Evolutionary conservation across 352 stramenopile genomes (phyloP), one percentile per base, ranked within the genome.

Genomic region (Pythium biforme): DNA sequence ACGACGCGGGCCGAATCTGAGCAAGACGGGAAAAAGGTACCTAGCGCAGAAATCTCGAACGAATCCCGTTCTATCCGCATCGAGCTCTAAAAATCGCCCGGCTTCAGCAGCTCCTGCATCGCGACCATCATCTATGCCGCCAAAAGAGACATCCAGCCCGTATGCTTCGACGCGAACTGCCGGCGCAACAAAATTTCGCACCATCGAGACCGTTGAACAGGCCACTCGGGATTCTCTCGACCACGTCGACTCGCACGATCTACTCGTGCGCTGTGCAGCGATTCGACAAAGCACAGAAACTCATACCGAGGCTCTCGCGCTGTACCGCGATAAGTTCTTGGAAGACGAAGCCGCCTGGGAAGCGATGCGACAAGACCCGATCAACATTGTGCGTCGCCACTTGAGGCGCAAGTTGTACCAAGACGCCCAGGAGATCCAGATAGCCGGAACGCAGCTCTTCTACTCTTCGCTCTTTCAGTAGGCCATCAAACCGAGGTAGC

Each of bases 171-270:
- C 15, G 1, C 45, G 6, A 17, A 4, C 5, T 51, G 22, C 20
- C 9, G 7, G 14, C 1, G 20, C 15, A 3, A 19, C 26, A 10
- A 69, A 64, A 23, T 69, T 69, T 51, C 66, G 73, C 22, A 60
- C 56, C 4, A 89, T 92, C 45, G 81, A 89, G 64, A 89, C 76
- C 0, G 83, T 92, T 10, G 83, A 90, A 37, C 66, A 76, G 27
- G 83, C 81, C 1, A 59, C 71, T 9, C 60, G 55, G 2, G 84
- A 90, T 46, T 40, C 70, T 0, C 66, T 93, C 29, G 55, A 51
- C 0, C 55, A 69, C 47, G 81, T 93, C 14, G 86, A 79, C 59
- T 88, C 84, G n/a, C 81, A 89, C 55, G 79, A 93, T 12, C 68
- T 93, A 25, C 74, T 93, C 0, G 73, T 93, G 29, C 74, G 75